phyloP scores from a whole-genome alignment of 306 rosid genomes.

The Neltuma alba region DNA sequence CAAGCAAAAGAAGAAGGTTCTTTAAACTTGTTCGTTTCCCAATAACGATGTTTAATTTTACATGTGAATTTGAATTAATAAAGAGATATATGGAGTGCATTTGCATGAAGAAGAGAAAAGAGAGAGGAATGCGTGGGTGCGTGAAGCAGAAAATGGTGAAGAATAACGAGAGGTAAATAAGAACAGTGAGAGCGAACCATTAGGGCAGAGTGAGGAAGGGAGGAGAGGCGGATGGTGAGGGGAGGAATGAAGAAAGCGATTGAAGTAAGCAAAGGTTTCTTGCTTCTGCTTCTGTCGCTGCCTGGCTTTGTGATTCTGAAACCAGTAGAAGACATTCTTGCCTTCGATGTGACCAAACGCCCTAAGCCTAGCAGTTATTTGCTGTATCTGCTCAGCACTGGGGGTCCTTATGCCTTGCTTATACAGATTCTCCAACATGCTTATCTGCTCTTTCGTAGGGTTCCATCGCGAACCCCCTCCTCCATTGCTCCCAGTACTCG shows the following conservation, averaged over 20 bases:
- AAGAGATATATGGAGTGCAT: neutral
- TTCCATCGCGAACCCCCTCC: conserved; percentile 70
- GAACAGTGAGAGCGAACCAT: conserved; percentile 41
- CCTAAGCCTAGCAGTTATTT: conserved; percentile 65
- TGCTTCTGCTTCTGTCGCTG: conserved; percentile 94
- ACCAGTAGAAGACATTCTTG: conserved; percentile 96
- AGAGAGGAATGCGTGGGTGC: neutral
- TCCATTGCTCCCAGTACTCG: neutral
- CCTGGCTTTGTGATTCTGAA: conserved; percentile 95
- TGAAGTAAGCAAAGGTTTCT: conserved; percentile 59
- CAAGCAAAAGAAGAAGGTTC: neutral
- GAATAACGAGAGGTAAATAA: neutral
- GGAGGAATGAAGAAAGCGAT: conserved; percentile 42
- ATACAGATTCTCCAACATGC: conserved; percentile 71
- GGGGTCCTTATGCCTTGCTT: conserved; percentile 85
- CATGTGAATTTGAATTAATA: neutral
- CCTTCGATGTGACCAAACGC: conserved; percentile 87
- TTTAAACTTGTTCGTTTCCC: no score
- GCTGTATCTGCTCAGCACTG: conserved; percentile 79
- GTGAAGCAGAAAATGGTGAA: neutral
- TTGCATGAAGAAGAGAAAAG: neutral
- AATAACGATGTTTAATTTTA: neutral
- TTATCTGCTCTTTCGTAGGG: conserved; percentile 91
- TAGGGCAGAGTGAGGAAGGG: conserved; percentile 47
- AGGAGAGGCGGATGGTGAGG: conserved; percentile 9